Evolutionary conservation across 768 basidiomycete species (phyloP).

Genomic region (Termitomyces sp.): DNA sequence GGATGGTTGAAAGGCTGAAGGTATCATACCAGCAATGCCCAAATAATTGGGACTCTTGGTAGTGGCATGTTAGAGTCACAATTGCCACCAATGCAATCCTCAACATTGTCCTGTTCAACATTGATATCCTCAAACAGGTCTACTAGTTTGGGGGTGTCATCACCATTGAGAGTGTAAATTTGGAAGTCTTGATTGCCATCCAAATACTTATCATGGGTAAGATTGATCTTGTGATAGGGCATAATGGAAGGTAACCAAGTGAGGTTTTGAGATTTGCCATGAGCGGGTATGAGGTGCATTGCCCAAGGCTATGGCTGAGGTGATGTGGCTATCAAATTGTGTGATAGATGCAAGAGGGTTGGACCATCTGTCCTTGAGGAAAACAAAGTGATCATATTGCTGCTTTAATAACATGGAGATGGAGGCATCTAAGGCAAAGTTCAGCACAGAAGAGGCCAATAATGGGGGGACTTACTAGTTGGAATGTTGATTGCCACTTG

Average conservation of each 20-base stretch:
- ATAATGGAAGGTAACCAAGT: neutral
- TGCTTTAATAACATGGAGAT: conserved; percentile 11
- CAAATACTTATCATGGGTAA: neutral
- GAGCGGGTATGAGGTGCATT: neutral
- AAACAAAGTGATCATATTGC: conserved; percentile 14
- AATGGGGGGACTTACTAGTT: conserved; percentile 12
- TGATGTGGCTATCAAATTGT: conserved; percentile 10
- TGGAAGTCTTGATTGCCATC: neutral
- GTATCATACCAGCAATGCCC: neutral
- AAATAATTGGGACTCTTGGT: neutral
- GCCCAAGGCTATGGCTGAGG: neutral
- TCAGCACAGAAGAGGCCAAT: neutral
- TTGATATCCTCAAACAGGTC: neutral
- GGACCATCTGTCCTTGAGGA: conserved; percentile 19
- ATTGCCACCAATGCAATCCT: neutral
- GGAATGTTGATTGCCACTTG: conserved; percentile 21
- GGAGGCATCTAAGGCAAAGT: conserved; percentile 6
- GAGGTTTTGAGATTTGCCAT: neutral
- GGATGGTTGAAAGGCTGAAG: neutral
- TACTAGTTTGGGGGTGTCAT: neutral
- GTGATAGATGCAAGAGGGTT: conserved; percentile 14
- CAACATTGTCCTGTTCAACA: neutral
- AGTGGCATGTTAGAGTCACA: neutral
- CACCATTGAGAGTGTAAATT: neutral
- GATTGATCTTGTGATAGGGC: neutral